Evolutionary conservation across 495 filamentous ascomycete species (phyloP), one percentile per base, ranked within the genome.

Genomic region (Sporormia fimetaria): DNA sequence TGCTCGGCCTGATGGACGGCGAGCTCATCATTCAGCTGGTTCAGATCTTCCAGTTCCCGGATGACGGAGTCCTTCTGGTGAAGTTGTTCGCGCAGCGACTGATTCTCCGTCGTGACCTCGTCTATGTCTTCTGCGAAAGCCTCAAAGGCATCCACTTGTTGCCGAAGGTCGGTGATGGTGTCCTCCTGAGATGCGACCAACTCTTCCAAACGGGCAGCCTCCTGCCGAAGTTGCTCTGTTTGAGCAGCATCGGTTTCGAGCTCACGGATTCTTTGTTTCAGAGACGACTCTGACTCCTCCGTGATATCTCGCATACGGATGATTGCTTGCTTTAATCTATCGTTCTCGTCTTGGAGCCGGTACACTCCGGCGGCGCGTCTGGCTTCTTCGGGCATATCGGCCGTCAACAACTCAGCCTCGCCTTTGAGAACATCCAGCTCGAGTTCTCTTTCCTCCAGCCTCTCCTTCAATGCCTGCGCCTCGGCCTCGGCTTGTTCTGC

Each of bases 51-150:
- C 1, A 95, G 66, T 35, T 95, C 87, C 37, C 88, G 80, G 40
- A 95, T 81, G 1, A 75, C 75, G 16, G 73, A 71, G 44, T 78
- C 76, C 33, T 95, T 70, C 49, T 94, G 79, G 40, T 85, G 80
- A 27, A 94, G 76, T 47, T 85, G 73, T 54, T 94, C 83, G 16
- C 76, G 75, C 54, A 92, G 76, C 37, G 66, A 70, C 64, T 87
- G 71, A 46, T 90, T 95, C 48, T 81, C 75, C 37, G 88, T 84
- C 2, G 82, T 82, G 3, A 98, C 70, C 47, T 88, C 78, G 60
- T 95, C 92, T 28, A 95, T 87, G 74, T 94, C 83, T 38, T 90
- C 77, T 57, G 95, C 92, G 11, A 83, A 83, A 7, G 81, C 80
- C 3, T 86, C 66, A 6, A 87, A 85, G 28, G 80, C 80, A 53